Evolutionary conservation across 2,329 filamentous ascomycete genomes (phyloP).

Genomic region (Botrytis galanthina): DNA sequence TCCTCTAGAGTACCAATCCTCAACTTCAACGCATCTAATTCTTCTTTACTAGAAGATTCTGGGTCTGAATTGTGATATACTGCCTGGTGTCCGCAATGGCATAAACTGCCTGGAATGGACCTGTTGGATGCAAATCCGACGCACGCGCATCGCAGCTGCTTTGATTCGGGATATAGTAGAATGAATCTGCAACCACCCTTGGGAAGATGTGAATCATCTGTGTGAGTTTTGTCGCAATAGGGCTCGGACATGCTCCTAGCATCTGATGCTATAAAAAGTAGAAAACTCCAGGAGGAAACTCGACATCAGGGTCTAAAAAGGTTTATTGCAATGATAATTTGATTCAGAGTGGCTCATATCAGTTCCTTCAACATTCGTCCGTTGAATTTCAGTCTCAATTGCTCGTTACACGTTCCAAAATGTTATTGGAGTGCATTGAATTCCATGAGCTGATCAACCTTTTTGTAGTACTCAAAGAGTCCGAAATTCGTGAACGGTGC

Average conservation of each 20-base stretch:
- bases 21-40: slow-evolving; percentile 50
- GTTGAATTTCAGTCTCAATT: neutral
- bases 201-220: slow-evolving; percentile 49
- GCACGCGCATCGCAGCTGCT: slow-evolving; percentile 58
- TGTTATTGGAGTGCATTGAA: neutral
- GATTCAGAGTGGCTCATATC: neutral
- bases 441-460: neutral
- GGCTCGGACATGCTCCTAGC: slow-evolving; percentile 34
- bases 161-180: slow-evolving; percentile 54
- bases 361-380: neutral
- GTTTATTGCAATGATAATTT: neutral
- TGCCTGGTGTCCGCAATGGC: slow-evolving; percentile 58
- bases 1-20: slow-evolving; percentile 48
- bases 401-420: neutral
- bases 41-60: slow-evolving; percentile 47
- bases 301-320: slow-evolving; percentile 1
- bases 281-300: slow-evolving; percentile 29
- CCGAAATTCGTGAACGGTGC: neutral
- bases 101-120: slow-evolving; percentile 52
- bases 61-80: slow-evolving; percentile 54
- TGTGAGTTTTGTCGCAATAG: slow-evolving; percentile 34
- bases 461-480: neutral
- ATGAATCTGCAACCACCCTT: slow-evolving; percentile 60
- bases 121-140: slow-evolving; percentile 56
- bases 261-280: slow-evolving; percentile 31